These are phyloP conservation scores for Flaveria floridana DNA, from an alignment of 140 eudicot species.

Conservation along the genomic window DNA sequence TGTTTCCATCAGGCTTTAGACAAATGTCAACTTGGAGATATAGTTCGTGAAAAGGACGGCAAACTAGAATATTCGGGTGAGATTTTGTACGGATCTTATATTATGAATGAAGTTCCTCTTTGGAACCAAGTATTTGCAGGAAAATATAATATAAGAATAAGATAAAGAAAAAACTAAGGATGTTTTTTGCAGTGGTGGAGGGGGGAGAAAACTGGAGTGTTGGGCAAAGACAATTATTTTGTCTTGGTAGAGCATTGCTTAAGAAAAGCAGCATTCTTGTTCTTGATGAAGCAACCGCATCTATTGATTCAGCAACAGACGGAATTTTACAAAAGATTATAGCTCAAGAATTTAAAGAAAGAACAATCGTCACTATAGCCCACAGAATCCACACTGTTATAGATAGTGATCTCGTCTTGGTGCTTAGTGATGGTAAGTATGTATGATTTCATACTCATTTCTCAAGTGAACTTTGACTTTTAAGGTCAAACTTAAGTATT, in stretches of 20 bases:
- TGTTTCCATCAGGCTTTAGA: constrained; percentile 46
- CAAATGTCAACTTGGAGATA: constrained; percentile 57
- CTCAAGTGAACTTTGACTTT: neutral
- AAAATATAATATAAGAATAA: neutral
- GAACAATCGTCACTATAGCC: constrained; percentile 60
- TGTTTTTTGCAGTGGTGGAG: constrained; percentile 52
- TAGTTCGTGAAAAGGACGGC: constrained; percentile 49
- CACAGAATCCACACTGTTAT: constrained; percentile 65
- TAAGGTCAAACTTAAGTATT: neutral
- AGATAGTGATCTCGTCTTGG: constrained; percentile 64
- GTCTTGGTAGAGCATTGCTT: constrained; percentile 65
- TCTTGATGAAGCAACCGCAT: constrained; percentile 71
- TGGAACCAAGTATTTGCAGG: neutral
- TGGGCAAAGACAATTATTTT: constrained; percentile 61
- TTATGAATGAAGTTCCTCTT: neutral
- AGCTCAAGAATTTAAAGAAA: constrained; percentile 45
- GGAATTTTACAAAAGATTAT: constrained; percentile 54
- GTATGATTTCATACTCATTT: constrained; percentile 15
- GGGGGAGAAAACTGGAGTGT: constrained; percentile 71
- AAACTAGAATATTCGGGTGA: constrained; percentile 51
- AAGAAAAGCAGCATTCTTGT: constrained; percentile 58
- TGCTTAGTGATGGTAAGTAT: constrained; percentile 62
- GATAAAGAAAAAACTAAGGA: too few species aligned
- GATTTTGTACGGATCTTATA: neutral
- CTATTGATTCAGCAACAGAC: constrained; percentile 60